These are phyloP conservation scores for Teratosphaeria epicoccoides DNA, from an alignment of 2,329 filamentous ascomycete genomes.

Conservation along the genomic window DNA sequence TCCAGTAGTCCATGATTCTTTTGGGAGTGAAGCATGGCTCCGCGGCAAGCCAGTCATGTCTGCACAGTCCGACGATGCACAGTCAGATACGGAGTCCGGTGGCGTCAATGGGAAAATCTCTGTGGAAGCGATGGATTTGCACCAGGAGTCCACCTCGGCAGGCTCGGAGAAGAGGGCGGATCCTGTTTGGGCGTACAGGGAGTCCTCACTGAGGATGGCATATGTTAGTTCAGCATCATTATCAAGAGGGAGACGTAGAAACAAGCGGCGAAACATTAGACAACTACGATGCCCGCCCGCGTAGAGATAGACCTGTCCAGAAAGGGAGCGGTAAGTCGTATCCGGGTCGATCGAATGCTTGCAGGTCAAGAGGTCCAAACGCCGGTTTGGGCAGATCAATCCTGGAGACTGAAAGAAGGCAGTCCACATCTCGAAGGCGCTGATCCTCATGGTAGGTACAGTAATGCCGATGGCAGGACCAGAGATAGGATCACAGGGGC, in stretches of 20 bases:
- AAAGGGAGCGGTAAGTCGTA: no score
- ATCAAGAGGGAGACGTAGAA: background rate
- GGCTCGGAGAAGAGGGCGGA: conserved; percentile 22
- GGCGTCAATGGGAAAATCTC: conserved; percentile 19
- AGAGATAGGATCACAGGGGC: background rate
- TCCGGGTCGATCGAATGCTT: no score
- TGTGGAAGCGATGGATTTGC: conserved; percentile 17
- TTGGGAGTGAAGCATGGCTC: conserved; percentile 18
- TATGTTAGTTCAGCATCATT: background rate
- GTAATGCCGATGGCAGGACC: background rate
- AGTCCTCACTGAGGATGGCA: conserved; percentile 17
- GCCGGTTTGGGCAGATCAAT: background rate
- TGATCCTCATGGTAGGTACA: background rate
- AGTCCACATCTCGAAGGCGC: background rate
- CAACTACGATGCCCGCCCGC: background rate
- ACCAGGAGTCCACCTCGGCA: conserved; percentile 22
- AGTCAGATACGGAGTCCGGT: conserved; percentile 23
- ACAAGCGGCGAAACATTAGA: background rate
- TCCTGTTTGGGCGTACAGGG: conserved; percentile 16
- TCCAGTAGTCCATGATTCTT: conserved; percentile 18
- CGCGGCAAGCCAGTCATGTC: conserved; percentile 19
- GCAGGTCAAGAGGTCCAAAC: background rate
- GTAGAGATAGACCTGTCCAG: background rate
- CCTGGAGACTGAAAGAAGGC: background rate
- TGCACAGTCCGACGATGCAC: conserved; percentile 17